phyloP scores from a whole-genome alignment of 2,329 filamentous ascomycete species.

The Fusarium chuoi region DNA sequence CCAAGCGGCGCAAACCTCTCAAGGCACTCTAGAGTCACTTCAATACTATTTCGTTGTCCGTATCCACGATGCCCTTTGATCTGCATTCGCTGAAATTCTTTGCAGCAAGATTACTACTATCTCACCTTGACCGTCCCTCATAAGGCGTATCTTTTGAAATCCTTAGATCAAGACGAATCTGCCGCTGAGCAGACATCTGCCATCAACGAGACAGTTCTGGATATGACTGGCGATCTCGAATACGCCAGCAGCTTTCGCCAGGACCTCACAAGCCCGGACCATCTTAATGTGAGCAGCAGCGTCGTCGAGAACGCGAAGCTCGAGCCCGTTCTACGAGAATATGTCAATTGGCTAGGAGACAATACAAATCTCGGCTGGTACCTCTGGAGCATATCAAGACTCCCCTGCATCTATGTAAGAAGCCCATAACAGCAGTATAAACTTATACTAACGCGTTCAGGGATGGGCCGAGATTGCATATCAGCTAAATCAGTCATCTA shows the following conservation, averaged over 20 bases:
- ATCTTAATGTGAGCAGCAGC: background rate
- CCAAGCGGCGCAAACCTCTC: background rate
- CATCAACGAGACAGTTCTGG: background rate
- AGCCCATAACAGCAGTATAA: rapidly evolving
- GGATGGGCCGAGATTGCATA: background rate
- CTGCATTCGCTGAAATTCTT: background rate
- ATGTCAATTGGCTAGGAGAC: background rate
- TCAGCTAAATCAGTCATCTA: background rate
- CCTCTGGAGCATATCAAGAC: background rate
- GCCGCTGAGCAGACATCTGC: background rate
- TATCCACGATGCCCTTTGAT: rapidly evolving
- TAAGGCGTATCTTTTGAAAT: background rate
- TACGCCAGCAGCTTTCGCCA: background rate
- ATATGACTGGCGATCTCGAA: background rate
- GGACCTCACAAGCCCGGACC: background rate
- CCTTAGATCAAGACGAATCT: background rate
- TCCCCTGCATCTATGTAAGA: background rate
- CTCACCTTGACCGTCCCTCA: background rate
- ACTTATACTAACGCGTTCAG: rapidly evolving
- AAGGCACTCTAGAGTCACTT: background rate
- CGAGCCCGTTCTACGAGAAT: background rate
- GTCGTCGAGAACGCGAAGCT: background rate
- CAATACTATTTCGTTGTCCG: background rate
- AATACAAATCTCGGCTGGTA: background rate
- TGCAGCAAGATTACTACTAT: background rate